Base-by-base conservation (phyloP, 495 filamentous ascomycete species). In the Rusavskia elegans region DNA sequence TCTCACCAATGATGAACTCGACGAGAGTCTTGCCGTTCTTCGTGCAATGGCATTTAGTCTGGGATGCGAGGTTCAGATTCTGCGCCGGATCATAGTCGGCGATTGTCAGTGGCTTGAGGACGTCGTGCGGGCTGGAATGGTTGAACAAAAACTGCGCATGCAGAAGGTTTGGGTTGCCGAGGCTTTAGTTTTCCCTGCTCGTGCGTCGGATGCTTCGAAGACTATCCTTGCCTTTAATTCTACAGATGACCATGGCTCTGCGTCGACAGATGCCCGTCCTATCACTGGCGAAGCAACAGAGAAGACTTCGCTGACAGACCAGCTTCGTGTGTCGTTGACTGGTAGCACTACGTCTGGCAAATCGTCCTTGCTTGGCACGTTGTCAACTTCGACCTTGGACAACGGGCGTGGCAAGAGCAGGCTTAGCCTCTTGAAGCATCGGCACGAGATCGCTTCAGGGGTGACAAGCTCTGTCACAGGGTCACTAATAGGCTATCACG, bases 341-440 rank as follows among this genome's bases (percentile, higher is more conserved):
- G 92, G 92, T 1, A 82, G 89, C 11, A 95, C 87, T 20, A 85
- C 82, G n/a, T 89, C 87, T 16, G 92, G 92, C 10, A 98, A 98
- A 64, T 93, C 90, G 1, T 93, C 85, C 14, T 71, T 98, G 23
- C 62, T 98, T 16, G 92, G 93, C 1, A 90, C 86, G 2, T 68
- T 98, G 48, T 89, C 87, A 0, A 92, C 85, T 4, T 87, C 86
- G 3, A 82, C 83, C 10, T 70, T 94, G 11, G 92, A 98, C 60
- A 95, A 98, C 66, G 92, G 90, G 4, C 74, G 89, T 50, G 92
- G 92, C 1, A 89, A 85, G 59, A 90, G 85, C 59, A 73, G 92
- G 55, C 73, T 95, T 37, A 87, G 84, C 56, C 68, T 97, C 8
- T 71, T 97, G 45, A 95, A 89, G 58, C 92, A 98, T 65, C 78